These are phyloP conservation scores for Candida methanosorbosa DNA, from an alignment of 805 yeast species.

Conservation along the genomic window DNA sequence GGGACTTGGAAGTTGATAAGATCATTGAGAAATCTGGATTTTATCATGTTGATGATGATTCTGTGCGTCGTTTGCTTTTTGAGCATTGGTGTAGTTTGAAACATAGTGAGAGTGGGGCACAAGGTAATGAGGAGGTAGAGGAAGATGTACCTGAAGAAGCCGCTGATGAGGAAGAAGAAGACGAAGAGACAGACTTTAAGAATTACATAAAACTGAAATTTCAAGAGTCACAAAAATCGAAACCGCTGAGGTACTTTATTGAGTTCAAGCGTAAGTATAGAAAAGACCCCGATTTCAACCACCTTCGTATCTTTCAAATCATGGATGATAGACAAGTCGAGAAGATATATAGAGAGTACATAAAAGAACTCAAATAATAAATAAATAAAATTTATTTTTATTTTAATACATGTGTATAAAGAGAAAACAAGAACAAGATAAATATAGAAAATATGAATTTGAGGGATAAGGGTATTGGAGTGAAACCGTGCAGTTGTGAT, in stretches of 20 bases:
- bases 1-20: constrained; percentile 14
- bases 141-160: constrained; percentile 1
- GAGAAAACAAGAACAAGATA: no score
- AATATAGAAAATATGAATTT: no score
- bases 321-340: constrained; percentile 9
- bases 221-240: constrained; percentile 3
- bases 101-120: neutral
- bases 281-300: constrained; percentile 6
- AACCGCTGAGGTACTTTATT: constrained; percentile 14
- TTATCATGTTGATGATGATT: constrained; percentile 11
- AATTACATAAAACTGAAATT: constrained; percentile 2
- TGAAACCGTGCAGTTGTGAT: no score
- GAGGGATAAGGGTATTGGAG: no score
- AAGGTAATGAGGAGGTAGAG: neutral
- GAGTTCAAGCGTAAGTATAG: constrained; percentile 18
- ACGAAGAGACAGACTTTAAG: constrained; percentile 2
- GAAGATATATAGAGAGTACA: constrained; percentile 7
- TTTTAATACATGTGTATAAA: no score
- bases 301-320: no score
- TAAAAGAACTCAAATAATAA: no score
- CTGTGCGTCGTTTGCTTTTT: constrained; percentile 11
- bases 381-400: no score
- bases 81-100: constrained; percentile 14
- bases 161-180: constrained; percentile 4
- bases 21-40: constrained; percentile 15